Evolutionary conservation across 2,329 filamentous ascomycete species (phyloP).

Genomic region (Aspergillus pseudoterreus): DNA sequence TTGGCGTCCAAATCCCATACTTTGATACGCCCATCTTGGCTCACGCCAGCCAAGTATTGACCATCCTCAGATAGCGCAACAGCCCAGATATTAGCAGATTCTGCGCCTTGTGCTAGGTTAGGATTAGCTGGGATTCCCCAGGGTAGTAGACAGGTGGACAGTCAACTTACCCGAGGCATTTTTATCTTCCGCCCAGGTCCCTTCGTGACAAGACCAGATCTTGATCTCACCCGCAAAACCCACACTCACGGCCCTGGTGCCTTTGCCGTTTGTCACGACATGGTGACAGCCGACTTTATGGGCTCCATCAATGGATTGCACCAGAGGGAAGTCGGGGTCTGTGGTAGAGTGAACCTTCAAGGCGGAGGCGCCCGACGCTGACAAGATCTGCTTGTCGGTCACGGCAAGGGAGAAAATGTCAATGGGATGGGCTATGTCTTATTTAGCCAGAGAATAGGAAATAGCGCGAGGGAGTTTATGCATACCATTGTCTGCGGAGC

Average conservation of each 20-base stretch:
- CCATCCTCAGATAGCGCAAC: constrained; percentile 81
- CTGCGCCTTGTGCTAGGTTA: constrained; percentile 40
- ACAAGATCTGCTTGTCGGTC: constrained; percentile 70
- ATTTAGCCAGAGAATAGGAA: constrained; percentile 19
- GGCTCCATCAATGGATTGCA: constrained; percentile 73
- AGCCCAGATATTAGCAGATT: constrained; percentile 77
- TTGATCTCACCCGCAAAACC: constrained; percentile 89
- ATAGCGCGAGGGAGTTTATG: constrained; percentile 5
- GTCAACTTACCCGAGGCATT: constrained; percentile 40
- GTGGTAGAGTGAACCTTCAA: constrained; percentile 76
- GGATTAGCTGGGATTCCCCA: constrained; percentile 1
- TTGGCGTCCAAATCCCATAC: constrained; percentile 70
- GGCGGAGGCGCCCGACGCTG: constrained; percentile 77
- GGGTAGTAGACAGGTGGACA: neutral
- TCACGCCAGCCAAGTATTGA: constrained; percentile 78
- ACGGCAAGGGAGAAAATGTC: constrained; percentile 82
- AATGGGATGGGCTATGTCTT: constrained; percentile 65
- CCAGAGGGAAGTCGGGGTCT: constrained; percentile 67
- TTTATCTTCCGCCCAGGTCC: constrained; percentile 51
- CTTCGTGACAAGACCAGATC: constrained; percentile 67
- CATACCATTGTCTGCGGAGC: constrained; percentile 82
- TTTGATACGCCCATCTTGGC: constrained; percentile 81
- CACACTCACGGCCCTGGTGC: constrained; percentile 71
- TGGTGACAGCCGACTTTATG: constrained; percentile 93
- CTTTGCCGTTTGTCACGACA: constrained; percentile 66